Conservation (phyloP, 164 flowering plant species). For the Vitis rotundifolia region DNA sequence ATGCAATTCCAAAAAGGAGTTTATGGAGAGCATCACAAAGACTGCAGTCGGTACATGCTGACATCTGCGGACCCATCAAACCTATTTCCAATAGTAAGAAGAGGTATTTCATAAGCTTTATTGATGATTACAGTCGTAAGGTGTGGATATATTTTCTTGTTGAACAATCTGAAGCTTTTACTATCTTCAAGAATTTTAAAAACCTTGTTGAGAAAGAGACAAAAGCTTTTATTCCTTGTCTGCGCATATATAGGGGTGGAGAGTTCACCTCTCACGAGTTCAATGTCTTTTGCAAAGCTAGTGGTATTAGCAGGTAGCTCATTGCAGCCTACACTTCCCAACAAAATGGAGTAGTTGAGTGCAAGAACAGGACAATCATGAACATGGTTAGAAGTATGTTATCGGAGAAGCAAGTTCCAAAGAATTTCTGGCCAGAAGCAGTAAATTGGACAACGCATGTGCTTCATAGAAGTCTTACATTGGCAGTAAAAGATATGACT, state of each 20-base stretch:
- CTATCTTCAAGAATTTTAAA: too few relatives aligned
- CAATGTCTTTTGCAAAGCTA: too few relatives aligned
- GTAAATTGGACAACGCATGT: not conserved
- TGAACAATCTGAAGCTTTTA: not conserved
- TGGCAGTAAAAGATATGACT: too few relatives aligned
- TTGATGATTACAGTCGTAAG: not conserved
- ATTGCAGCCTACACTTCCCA: too few relatives aligned
- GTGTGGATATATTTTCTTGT: not conserved
- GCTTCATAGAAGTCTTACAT: not conserved
- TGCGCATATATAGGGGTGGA: not conserved
- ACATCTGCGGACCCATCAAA: slow-evolving; percentile 10
- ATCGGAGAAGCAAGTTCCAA: slow-evolving; percentile 1
- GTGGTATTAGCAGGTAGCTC: too few relatives aligned
- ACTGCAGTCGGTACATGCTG: slow-evolving; percentile 8
- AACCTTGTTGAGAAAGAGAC: too few relatives aligned
- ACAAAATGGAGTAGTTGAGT: too few relatives aligned
- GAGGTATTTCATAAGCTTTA: not conserved
- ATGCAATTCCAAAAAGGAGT: not conserved
- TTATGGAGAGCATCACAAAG: slow-evolving; percentile 7
- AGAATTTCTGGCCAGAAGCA: not conserved
- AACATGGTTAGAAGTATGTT: not conserved
- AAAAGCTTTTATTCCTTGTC: not conserved
- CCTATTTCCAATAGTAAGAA: not conserved
- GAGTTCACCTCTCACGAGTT: not conserved
- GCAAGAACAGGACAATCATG: too few relatives aligned